These are phyloP conservation scores for Leptoxyphium fumago DNA, from an alignment of 2,329 filamentous ascomycete species.

Conservation along the genomic window DNA sequence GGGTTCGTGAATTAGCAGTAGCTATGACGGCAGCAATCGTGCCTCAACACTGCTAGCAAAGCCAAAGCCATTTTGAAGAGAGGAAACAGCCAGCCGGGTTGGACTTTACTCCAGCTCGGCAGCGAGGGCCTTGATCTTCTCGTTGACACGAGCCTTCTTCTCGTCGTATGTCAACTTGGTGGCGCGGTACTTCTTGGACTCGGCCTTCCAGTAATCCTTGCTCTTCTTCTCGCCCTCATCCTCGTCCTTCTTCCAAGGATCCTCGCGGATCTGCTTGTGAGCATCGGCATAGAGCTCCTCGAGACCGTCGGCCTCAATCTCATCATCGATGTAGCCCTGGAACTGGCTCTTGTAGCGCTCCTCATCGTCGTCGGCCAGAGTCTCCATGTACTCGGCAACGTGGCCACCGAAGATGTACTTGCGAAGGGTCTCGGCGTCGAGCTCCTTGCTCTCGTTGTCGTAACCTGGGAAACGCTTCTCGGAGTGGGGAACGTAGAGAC, in stretches of 20 bases:
- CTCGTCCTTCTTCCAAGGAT: constrained; percentile 88
- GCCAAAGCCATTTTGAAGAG: too few relatives aligned
- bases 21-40: background rate
- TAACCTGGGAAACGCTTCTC: constrained; percentile 99
- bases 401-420: constrained; percentile 99
- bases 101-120: constrained; percentile 12
- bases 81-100: too few relatives aligned
- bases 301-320: constrained; percentile 87
- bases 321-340: constrained; percentile 93
- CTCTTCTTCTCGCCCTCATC: constrained; percentile 71
- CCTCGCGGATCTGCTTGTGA: constrained; percentile 91
- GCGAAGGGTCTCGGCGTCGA: constrained; percentile 90
- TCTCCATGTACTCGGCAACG: constrained; percentile 99
- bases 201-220: constrained; percentile 63
- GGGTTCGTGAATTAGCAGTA: background rate
- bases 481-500: constrained; percentile 92
- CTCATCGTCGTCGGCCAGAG: constrained; percentile 97
- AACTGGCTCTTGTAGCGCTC: constrained; percentile 99
- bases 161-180: constrained; percentile 69
- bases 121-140: constrained; percentile 75
- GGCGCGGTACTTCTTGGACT: constrained; percentile 78
- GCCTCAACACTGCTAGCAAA: background rate
- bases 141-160: constrained; percentile 71
- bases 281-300: constrained; percentile 95
- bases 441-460: constrained; percentile 95